Evolutionary conservation across 164 flowering plant species (phyloP), one percentile per base, ranked within the genome.

Genomic region (Chimonanthus salicifolius): DNA sequence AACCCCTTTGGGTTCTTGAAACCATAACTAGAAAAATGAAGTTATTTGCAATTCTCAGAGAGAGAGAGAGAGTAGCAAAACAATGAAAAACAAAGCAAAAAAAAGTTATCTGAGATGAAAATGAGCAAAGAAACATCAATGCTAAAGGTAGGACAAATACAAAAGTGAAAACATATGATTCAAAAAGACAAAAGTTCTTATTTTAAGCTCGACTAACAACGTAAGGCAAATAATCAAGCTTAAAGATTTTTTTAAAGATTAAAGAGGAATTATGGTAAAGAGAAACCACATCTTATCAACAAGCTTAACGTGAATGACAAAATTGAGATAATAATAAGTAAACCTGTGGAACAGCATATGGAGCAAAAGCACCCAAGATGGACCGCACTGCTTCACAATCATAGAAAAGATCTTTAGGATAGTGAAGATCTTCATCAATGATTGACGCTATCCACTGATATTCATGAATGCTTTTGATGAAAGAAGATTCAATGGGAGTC

Each of bases 341-440:
- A 72, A 92, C 99, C 98, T 88, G 92, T 20, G 98, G 98, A 78
- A 90, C 80, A 76, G 88, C 92, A 86, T 87, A 91, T 51, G 99
- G 96, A 75, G 94, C 99, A 79, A 58, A 78, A 68, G 71, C 75
- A 67, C 99, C 99, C 5, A 95, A 77, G 68, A 95, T 69, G 43
- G 87, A 87, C 15, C 87, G 89, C 62, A 93, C 94, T 16, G 82
- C 80, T 72, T 87, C 91, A 80, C 94, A 91, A 71, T 93, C 94
- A 81, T 86, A 83, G 72, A 85, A 95, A 21, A 95, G 68, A 80
- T 95, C 94, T 78, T 80, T 84, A 51, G 99, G 91, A 81, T 77
- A 88, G 77, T 93, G 88, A 75, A 93, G 90, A 63, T 80, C 76
- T 75, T 85, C 77, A 78, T 88, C 92, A 79, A 90, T 74, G 78